A percentile compares a stretch with the other conserved stretches of the same genome.
Evolutionary conservation across 176 grass and related monocot species (phyloP).

Genomic region (Bothriochloa decipiens): DNA sequence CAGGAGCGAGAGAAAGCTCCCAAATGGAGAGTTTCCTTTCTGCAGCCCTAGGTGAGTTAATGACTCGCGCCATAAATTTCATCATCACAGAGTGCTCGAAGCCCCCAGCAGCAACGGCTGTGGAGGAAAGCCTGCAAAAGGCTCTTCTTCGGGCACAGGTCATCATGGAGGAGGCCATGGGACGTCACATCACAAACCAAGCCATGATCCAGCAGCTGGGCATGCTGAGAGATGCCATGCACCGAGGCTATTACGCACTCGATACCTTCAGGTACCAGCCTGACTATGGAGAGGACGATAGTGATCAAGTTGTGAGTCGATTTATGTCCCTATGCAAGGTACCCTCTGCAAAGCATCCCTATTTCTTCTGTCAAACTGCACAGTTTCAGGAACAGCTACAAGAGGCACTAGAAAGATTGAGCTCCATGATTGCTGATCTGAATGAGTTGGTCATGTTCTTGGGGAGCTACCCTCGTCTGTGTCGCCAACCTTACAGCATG

Average conservation of each 20-base stretch:
- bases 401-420: neutral
- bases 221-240: neutral
- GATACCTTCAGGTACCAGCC: neutral
- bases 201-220: slow-evolving; percentile 7
- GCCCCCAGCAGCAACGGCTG: neutral
- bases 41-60: too few species aligned
- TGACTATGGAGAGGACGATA: too few species aligned
- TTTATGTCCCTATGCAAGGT: neutral
- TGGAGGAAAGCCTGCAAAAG: too few species aligned
- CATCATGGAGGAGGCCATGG: slow-evolving; percentile 4
- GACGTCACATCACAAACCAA: slow-evolving; percentile 7
- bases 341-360: neutral
- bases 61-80: too few species aligned
- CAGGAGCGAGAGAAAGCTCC: too few species aligned
- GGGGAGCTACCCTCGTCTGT: neutral
- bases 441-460: neutral
- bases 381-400: neutral
- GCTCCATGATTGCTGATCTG: neutral
- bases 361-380: neutral
- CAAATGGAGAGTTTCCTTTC: too few species aligned
- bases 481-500: slow-evolving; percentile 10
- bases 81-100: neutral
- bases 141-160: neutral
- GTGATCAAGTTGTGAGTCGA: neutral
- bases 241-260: slow-evolving; percentile 12